Conservation (phyloP, 2,329 filamentous ascomycete genomes). For the Ceratocystis ficicola region DNA sequence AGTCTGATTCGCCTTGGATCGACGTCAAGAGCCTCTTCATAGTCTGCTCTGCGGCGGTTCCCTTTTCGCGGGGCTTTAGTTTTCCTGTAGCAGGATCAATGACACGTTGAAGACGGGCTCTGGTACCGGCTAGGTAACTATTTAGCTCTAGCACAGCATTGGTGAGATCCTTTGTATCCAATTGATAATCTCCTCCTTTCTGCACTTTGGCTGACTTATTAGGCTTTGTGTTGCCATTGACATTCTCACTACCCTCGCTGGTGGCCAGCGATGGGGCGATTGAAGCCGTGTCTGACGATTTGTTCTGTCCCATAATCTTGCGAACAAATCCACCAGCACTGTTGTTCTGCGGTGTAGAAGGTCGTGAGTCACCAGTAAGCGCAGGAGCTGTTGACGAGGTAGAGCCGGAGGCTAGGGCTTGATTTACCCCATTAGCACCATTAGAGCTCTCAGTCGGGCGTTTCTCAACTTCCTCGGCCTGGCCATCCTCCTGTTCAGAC, state of each 20-base stretch:
- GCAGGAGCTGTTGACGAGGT: neutral
- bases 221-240: constrained; percentile 32
- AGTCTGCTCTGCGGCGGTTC: constrained; percentile 35
- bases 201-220: constrained; percentile 33
- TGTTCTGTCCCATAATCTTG: constrained; percentile 36
- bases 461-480: constrained; percentile 25
- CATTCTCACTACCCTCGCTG: constrained; percentile 42
- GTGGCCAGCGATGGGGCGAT: constrained; percentile 37
- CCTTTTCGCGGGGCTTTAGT: constrained; percentile 40
- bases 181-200: constrained; percentile 37
- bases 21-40: constrained; percentile 43
- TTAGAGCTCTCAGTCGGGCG: constrained; percentile 19
- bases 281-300: constrained; percentile 19
- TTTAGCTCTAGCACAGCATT: constrained; percentile 72
- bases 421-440: neutral
- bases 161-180: constrained; percentile 73
- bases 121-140: constrained; percentile 77
- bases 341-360: constrained; percentile 24
- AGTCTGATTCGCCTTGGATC: constrained; percentile 38
- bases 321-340: constrained; percentile 39
- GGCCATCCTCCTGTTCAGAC: constrained; percentile 28
- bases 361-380: constrained; percentile 11
- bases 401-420: neutral
- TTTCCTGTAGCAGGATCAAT: constrained; percentile 52
- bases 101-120: constrained; percentile 50